A percentile compares a stretch with the other conserved stretches of the same genome.
Conservation (phyloP, 2,329 filamentous ascomycete genomes). For the Aspergillus piperis region DNA sequence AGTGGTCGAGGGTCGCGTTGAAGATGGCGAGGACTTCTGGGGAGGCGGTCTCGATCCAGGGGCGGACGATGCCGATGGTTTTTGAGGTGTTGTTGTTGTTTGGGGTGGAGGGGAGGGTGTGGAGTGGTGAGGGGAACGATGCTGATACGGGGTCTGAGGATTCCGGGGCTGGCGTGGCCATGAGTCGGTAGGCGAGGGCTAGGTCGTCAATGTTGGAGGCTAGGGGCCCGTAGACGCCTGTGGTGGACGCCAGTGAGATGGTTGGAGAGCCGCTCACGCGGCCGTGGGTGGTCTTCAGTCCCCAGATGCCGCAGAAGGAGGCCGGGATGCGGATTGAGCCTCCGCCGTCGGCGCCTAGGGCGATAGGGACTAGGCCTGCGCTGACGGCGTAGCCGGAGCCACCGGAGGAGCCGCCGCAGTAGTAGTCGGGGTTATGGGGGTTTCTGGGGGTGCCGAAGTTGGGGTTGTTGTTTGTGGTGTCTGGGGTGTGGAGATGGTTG, state of each 20-base stretch:
- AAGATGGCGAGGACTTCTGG: conserved; percentile 64
- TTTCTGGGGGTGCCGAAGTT: conserved; percentile 74
- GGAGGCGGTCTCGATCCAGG: conserved; percentile 71
- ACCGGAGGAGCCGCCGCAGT: conserved; percentile 78
- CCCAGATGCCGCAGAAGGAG: conserved; percentile 76
- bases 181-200: conserved; percentile 76
- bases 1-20: conserved; percentile 62
- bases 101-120: conserved; percentile 45
- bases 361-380: conserved; percentile 70
- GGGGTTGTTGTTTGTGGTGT: conserved; percentile 82
- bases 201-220: conserved; percentile 76
- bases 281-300: conserved; percentile 76
- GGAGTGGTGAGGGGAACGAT: conserved; percentile 59
- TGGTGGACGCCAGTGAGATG: conserved; percentile 60
- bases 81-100: conserved; percentile 25
- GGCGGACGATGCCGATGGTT: conserved; percentile 68
- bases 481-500: conserved; percentile 35
- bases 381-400: conserved; percentile 71
- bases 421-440: conserved; percentile 74
- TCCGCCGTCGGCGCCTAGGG: conserved; percentile 73
- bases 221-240: conserved; percentile 72
- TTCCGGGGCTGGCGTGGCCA: conserved; percentile 69
- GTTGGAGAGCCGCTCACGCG: conserved; percentile 64
- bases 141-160: conserved; percentile 58
- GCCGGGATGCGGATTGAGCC: conserved; percentile 74